Evolutionary conservation across 495 filamentous ascomycete genomes (phyloP), one percentile per base, ranked within the genome.

Genomic region (Trichoderma gamsii): DNA sequence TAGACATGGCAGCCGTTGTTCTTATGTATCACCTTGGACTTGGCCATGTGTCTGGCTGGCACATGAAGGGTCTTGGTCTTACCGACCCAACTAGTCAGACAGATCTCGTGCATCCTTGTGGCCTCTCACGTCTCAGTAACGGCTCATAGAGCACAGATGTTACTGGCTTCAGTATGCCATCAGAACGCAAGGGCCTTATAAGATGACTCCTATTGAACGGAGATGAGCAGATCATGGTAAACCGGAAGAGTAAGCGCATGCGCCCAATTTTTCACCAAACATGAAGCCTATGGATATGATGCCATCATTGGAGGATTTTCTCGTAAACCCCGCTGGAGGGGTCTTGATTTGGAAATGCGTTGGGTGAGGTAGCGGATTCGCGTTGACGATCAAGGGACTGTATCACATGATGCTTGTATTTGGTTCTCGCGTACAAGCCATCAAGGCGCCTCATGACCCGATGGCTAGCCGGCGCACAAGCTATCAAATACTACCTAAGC

Each of bases 31-130:
- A 15, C 43, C 43, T 15, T 18, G 2, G 43, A 16, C 12, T 16
- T 18, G 12, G 43, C 43, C 51, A 25, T 56, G 51, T 25, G 51
- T 56, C 51, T 56, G 51, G 51, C 51, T n/a, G 51, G 51, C 51
- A 56, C 51, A 56, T 56, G 51, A 21, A 25, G n/a, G 51, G 51
- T 56, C 51, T 56, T 56, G 4, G n/a, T 9, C 51, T n/a, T 25
- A 25, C 8, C 21, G 21, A 11, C 21, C n/a, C 51, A 56, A 4
- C 44, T 49, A 4, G 44, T 49, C 44, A 11, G 44, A 49, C 44
- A 12, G 51, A 56, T 25, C 51, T 23, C 51, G 51, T 56, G 51
- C 51, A 56, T 56, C 51, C 21, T 56, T 21, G 51, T 56, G 51
- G 51, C 51, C 5, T 16, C 8, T n/a, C 4, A 56, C 4, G 18